Conservation (phyloP, 257 asterid species). For the Plantago ovata region DNA sequence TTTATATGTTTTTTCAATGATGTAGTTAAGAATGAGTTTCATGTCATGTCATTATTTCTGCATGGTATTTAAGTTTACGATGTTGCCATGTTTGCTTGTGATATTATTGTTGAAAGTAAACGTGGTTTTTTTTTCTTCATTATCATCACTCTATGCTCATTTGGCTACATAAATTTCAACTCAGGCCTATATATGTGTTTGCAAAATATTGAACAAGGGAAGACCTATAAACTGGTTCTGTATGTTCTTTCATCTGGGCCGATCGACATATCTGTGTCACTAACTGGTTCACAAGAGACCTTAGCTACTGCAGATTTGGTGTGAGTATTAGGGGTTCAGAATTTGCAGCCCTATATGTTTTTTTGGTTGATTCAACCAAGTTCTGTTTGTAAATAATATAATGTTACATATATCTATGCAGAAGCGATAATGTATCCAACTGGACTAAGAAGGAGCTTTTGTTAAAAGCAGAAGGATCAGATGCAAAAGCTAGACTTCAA, state of each 20-base stretch:
- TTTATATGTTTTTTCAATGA: too few relatives aligned
- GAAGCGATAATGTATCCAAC: constrained; percentile 51
- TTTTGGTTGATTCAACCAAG: constrained; percentile 11
- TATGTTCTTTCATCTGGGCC: constrained; percentile 68
- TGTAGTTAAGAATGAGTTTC: too few relatives aligned
- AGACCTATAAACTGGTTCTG: constrained; percentile 73
- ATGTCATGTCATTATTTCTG: too few relatives aligned
- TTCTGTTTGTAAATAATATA: constrained; percentile 6
- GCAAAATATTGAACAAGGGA: constrained; percentile 90
- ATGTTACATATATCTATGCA: constrained; percentile 33
- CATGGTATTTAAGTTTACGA: too few relatives aligned
- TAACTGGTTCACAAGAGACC: constrained; percentile 55
- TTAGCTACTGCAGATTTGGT: constrained; percentile 54
- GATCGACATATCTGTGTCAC: constrained; percentile 54
- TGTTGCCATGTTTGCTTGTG: too few relatives aligned
- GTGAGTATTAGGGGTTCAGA: constrained; percentile 39
- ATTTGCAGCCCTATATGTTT: not conserved
- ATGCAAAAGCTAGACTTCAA: constrained; percentile 74
- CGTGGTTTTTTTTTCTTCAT: too few relatives aligned
- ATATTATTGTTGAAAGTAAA: too few relatives aligned
- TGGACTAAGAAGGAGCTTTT: constrained; percentile 72
- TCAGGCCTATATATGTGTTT: constrained; percentile 11
- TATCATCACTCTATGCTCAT: not conserved
- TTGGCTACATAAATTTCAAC: constrained; percentile 8
- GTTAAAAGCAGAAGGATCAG: constrained; percentile 58